Evolutionary conservation across 805 yeast genomes (phyloP).

Genomic region (Lachancea meyersii): DNA sequence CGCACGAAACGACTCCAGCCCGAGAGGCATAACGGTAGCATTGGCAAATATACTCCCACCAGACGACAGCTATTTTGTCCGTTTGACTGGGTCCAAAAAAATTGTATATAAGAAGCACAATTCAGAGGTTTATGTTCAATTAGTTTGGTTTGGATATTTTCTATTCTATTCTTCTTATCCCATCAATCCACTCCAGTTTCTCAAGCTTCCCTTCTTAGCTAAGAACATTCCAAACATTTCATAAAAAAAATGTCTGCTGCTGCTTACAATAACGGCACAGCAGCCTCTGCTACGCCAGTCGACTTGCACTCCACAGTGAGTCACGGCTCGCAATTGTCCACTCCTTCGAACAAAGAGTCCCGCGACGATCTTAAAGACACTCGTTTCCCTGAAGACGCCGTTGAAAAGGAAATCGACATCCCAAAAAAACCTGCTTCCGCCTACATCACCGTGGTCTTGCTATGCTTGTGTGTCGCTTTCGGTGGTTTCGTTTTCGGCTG

Average conservation of each 20-base stretch:
- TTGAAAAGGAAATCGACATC: slow-evolving; percentile 13
- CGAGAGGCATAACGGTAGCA: no score
- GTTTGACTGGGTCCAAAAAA: not conserved
- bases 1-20: no score
- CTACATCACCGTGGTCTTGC: slow-evolving; percentile 29
- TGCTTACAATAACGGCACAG: slow-evolving; percentile 8
- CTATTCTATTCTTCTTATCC: not conserved
- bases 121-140: not conserved
- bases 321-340: slow-evolving; percentile 21
- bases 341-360: slow-evolving; percentile 30
- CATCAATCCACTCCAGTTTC: not conserved
- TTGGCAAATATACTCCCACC: no score
- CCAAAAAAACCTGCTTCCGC: slow-evolving; percentile 35
- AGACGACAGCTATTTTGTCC: not conserved
- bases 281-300: slow-evolving; percentile 12
- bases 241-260: slow-evolving; percentile 5
- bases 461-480: slow-evolving; percentile 45
- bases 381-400: slow-evolving; percentile 4
- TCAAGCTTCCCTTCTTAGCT: not conserved
- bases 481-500: slow-evolving; percentile 74
- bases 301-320: slow-evolving; percentile 10
- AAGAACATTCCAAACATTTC: not conserved
- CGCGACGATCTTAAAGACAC: slow-evolving; percentile 23
- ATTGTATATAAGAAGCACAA: slow-evolving; percentile 3
- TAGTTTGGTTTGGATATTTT: not conserved